phyloP scores from a whole-genome alignment of 306 rosid species.

The Cucurbita argyrosperma region DNA sequence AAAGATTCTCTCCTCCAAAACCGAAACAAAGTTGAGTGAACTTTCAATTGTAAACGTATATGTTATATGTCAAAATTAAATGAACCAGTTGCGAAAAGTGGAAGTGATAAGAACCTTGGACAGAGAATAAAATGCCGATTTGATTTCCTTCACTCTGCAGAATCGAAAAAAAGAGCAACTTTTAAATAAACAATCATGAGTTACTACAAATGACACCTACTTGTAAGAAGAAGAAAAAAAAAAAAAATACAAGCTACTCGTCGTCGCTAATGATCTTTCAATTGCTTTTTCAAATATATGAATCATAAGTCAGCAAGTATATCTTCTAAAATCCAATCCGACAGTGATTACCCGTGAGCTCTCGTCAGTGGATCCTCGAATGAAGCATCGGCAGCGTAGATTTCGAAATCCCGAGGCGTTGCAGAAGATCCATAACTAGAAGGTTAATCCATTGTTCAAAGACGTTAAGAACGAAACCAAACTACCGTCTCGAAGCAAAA shows the following conservation, averaged over 20 bases:
- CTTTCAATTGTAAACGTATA: background rate
- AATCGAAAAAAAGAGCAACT: background rate
- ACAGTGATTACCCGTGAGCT: conserved; percentile 44
- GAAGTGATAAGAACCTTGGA: conserved; percentile 1
- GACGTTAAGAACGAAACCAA: too few relatives aligned
- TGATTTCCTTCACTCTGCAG: conserved; percentile 35
- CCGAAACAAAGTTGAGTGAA: background rate
- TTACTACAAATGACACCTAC: background rate
- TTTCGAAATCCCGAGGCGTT: conserved; percentile 54
- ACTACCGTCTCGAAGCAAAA: too few relatives aligned
- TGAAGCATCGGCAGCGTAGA: conserved; percentile 52
- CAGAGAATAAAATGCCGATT: background rate
- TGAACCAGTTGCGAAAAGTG: background rate
- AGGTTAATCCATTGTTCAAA: background rate
- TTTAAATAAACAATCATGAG: background rate
- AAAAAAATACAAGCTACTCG: background rate
- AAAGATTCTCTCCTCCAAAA: background rate
- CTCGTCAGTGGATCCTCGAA: conserved; percentile 80
- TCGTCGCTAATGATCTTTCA: background rate
- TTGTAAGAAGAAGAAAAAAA: too few relatives aligned
- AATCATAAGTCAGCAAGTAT: background rate
- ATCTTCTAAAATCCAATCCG: background rate
- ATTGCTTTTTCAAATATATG: background rate
- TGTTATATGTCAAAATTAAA: background rate
- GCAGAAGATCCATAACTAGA: conserved; percentile 53